Evolutionary conservation across 73 alveolate genomes (phyloP), one percentile per base, ranked within the genome.

Genomic region (Paramecium primaurelia): DNA sequence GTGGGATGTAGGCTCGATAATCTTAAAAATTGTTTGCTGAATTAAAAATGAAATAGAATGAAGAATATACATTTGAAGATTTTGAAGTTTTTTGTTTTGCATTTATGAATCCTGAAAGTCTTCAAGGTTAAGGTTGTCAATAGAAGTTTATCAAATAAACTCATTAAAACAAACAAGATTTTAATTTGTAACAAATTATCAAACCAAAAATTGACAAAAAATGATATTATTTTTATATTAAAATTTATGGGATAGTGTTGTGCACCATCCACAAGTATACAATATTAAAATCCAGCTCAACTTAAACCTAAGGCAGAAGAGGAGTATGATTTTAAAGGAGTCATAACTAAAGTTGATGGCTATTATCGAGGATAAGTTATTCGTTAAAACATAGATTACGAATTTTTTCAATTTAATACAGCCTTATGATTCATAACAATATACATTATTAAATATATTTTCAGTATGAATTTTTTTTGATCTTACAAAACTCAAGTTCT

Each of bases 401-500:
- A 34, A 32, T 71, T 28, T 25, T 32, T 10, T 34, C n/a, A 71
- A 30, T 8, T 71, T 30, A 32, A 71, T 59, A 59, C 59, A 12
- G 25, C 77, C 40, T 59, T 59, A 26, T 59, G 77, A 59, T 59
- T 59, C 77, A 59, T 26, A 59, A 12, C 77, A 59, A 59, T 59
- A 59, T 59, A 4, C 77, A 59, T 59, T 59, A 59, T 59, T 59
- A 59, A 2, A 59, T 59, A 59, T 59, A 30, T 71, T 26, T 25
- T 86, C 37, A 59, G 26, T 22, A 86, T 59, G 87, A 36, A 37
- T n/a, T 86, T 86, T 47, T 71, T 71, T 47, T 68, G 73, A 45
- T 59, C 93, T 32, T 30, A 86, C 18, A 71, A 71, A 34, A 77
- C 87, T 22, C 71, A 71, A 59, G 68, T 68, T n/a, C 93, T 89